Evolutionary conservation across 2,329 filamentous ascomycete genomes (phyloP), one percentile per base, ranked within the genome.

Genomic region (Cladobotryum mycophilum): DNA sequence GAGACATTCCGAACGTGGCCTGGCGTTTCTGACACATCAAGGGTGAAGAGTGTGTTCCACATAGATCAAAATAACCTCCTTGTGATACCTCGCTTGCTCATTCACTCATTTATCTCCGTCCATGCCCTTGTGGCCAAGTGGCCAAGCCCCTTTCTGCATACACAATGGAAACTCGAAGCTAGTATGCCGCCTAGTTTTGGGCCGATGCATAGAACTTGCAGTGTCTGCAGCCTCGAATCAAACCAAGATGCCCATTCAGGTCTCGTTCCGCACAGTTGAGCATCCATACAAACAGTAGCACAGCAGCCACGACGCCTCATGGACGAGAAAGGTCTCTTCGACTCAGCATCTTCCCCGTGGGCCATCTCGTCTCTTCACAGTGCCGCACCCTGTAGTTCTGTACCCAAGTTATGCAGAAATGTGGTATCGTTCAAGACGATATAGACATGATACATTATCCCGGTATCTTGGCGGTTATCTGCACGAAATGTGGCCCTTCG

Each of bases 41-140:
- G 45, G 45, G n/a, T 34, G 35, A 36, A 36, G 36, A 14, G 22
- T 17, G 25, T 30, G 49, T 52, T 41, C 20, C 45, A 52, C 49
- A 45, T 22, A 45, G 36, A 36, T 33, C 35, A 41, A 45, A 53
- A 42, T 46, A 17, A 37, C 41, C 30, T 33, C 48, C 17, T 15
- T 37, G 51, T 53, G 51, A 20, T 41, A 53, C 51, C 42, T 53
- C 42, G 47, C 41, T 42, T 53, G 43, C 46, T 43, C 38, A 36
- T 25, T 49, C 42, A 42, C 12, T 35, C 36, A 33, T 18, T 52
- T 42, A 36, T 38, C 45, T 35, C 18, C 15, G 13, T 52, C 45
- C 25, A 25, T 45, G 36, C 4, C 42, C 36, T 48, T 37, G 45
- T 33, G 41, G 9, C 49, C 45, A 45, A 41, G 4, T 17, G 33